Percentiles rank a stretch among this genome's conserved stretches.
phyloP scores from a whole-genome alignment of 1,284 basidiomycete species.

The Melampsora americana region DNA sequence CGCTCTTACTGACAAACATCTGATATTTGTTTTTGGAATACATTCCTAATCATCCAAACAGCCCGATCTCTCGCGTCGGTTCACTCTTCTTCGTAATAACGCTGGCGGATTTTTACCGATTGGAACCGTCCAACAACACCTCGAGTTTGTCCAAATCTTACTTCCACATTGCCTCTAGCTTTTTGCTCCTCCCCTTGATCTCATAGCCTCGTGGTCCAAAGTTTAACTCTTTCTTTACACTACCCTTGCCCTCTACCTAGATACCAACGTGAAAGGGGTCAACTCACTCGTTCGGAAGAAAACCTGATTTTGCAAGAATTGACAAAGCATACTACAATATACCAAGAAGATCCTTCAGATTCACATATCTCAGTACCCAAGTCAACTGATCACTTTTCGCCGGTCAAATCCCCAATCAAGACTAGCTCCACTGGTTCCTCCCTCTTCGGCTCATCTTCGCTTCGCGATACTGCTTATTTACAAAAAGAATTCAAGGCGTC shows the following conservation, averaged over 20 bases:
- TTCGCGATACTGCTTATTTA: constrained; percentile 29
- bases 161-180: background rate
- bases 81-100: constrained; percentile 22
- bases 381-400: constrained; percentile 2
- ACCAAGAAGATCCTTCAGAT: constrained; percentile 11
- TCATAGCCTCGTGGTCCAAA: background rate
- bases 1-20: too few relatives aligned
- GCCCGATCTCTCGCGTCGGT: constrained; percentile 38
- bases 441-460: background rate
- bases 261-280: constrained; percentile 14
- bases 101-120: constrained; percentile 26
- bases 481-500: constrained; percentile 15
- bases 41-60: background rate
- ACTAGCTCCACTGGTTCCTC: too few relatives aligned
- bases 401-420: background rate
- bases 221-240: background rate
- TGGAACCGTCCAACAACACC: constrained; percentile 13
- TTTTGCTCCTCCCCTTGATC: background rate
- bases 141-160: constrained; percentile 4
- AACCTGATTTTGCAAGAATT: constrained; percentile 8
- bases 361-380: background rate
- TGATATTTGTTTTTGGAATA: too few relatives aligned
- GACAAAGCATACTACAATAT: constrained; percentile 10
- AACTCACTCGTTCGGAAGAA: constrained; percentile 33
- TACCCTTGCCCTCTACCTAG: background rate